These are phyloP conservation scores for Periconia sp. DNA, from an alignment of 2,329 filamentous ascomycete genomes.

Conservation along the genomic window DNA sequence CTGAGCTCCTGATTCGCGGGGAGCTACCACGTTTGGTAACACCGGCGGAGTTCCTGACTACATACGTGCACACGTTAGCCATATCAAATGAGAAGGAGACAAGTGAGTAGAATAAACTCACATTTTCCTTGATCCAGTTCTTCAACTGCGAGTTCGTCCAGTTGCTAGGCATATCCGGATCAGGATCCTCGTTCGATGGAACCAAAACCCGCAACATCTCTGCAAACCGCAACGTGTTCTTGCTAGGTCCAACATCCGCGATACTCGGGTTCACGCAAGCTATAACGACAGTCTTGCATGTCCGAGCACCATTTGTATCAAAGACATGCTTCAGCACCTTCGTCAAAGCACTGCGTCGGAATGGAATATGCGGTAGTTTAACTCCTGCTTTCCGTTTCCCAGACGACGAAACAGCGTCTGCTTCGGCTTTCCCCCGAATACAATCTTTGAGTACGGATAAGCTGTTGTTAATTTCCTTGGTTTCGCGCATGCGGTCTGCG, in stretches of 20 bases:
- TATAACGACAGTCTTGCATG: conserved; percentile 50
- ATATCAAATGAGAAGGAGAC: conserved; percentile 3
- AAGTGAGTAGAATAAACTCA: conserved; percentile 23
- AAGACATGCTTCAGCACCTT: conserved; percentile 55
- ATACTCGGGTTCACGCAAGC: conserved; percentile 54
- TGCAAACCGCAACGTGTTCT: conserved; percentile 54
- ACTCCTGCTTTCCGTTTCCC: conserved; percentile 9
- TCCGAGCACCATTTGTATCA: conserved; percentile 44
- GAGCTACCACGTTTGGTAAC: conserved; percentile 39
- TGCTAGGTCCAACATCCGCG: conserved; percentile 47
- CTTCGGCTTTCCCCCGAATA: conserved; percentile 49
- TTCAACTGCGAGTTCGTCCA: conserved; percentile 46
- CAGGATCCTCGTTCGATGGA: conserved; percentile 33
- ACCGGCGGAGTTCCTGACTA: conserved; percentile 47
- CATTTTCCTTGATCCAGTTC: conserved; percentile 47
- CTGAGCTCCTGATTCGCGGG: conserved; percentile 46
- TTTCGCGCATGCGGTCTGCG: conserved; percentile 50
- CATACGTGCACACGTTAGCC: not conserved
- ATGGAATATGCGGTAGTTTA: conserved; percentile 47
- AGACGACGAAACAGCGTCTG: conserved; percentile 23
- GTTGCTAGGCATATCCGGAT: conserved; percentile 33
- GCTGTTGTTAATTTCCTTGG: conserved; percentile 53
- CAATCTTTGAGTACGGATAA: conserved; percentile 57
- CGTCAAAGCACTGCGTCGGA: conserved; percentile 51
- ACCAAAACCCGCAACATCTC: conserved; percentile 49